Evolutionary conservation across 2,329 filamentous ascomycete species (phyloP).

Genomic region (Clonostachys sp.): DNA sequence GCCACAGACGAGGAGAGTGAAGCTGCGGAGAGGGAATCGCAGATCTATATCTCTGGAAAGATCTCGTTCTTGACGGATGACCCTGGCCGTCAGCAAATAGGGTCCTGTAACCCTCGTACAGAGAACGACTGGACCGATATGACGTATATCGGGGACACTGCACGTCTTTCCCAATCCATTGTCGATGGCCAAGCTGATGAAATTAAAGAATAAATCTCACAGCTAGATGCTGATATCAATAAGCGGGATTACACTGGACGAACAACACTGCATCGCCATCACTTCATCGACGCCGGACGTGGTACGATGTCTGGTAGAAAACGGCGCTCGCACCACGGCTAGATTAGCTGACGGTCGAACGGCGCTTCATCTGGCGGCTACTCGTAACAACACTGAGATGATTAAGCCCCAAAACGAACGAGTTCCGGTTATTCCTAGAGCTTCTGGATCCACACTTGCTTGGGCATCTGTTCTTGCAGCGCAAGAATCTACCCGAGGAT

Average conservation of each 20-base stretch:
- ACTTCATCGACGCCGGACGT: constrained; percentile 65
- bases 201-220: constrained; percentile 64
- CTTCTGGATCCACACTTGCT: constrained; percentile 55
- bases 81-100: constrained; percentile 71
- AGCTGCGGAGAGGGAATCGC: constrained; percentile 65
- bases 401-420: constrained; percentile 41
- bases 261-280: constrained; percentile 71
- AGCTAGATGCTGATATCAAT: constrained; percentile 67
- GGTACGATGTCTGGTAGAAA: constrained; percentile 66
- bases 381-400: constrained; percentile 65
- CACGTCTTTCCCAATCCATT: constrained; percentile 74
- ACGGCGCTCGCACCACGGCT: constrained; percentile 67
- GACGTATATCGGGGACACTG: constrained; percentile 81
- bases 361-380: constrained; percentile 74
- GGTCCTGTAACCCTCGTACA: constrained; percentile 74
- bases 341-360: constrained; percentile 76
- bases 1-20: constrained; percentile 68
- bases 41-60: constrained; percentile 71
- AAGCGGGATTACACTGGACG: constrained; percentile 73
- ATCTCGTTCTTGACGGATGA: constrained; percentile 75
- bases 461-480: constrained; percentile 52
- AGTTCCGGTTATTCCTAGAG: constrained; percentile 44
- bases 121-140: constrained; percentile 87
- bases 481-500: constrained; percentile 42
- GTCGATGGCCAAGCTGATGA: constrained; percentile 67